phyloP scores from a whole-genome alignment of 805 yeast species.

The Hanseniaspora opuntiae region DNA sequence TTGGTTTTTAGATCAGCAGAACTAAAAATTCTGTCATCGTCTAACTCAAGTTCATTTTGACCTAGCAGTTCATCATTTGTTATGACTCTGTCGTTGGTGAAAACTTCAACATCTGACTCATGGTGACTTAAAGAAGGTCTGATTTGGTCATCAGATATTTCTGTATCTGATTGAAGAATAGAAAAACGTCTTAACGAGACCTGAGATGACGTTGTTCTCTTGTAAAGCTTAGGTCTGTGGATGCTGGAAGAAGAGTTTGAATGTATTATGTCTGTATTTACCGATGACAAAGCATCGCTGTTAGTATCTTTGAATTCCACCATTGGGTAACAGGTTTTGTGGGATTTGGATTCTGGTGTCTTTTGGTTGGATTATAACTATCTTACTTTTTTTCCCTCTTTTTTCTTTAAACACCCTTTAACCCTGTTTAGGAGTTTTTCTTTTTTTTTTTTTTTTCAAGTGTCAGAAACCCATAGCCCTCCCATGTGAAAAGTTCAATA shows the following conservation, averaged over 20 bases:
- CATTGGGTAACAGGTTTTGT: background rate
- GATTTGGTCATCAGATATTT: conserved; percentile 25
- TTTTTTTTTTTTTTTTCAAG: too few species aligned
- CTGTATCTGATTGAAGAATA: conserved; percentile 24
- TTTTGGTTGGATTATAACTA: background rate
- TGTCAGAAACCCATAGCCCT: too few species aligned
- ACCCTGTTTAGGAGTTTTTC: too few species aligned
- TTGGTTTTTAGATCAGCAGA: background rate
- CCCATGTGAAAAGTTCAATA: background rate
- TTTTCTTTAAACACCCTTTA: too few species aligned
- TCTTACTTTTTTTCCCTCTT: too few species aligned
- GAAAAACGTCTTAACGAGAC: conserved; percentile 7
- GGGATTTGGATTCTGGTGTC: background rate
- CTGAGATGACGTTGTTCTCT: conserved; percentile 11
- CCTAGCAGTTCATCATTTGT: conserved; percentile 12
- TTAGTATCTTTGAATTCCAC: background rate
- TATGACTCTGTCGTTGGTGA: conserved; percentile 17
- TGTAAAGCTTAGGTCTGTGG: conserved; percentile 6
- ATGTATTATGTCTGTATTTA: background rate
- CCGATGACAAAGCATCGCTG: background rate
- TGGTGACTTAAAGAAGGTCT: conserved; percentile 26
- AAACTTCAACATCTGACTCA: conserved; percentile 21
- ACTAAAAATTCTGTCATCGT: background rate
- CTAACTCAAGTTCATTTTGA: background rate
- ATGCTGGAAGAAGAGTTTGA: background rate